Base-by-base conservation (phyloP, 345 rosid species). In the Camelina laxa region DNA sequence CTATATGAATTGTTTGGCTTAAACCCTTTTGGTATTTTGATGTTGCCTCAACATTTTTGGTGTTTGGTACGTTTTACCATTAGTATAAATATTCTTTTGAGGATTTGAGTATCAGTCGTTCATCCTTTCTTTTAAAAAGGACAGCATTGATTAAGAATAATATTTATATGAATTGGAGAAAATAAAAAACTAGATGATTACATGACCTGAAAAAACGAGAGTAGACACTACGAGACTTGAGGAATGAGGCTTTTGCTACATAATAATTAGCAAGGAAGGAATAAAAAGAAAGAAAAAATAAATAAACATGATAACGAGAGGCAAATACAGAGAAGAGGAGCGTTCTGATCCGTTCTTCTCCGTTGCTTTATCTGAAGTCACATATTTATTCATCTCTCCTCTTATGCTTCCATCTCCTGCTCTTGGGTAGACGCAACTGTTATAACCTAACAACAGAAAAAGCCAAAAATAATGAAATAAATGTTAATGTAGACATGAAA, bases 371-470 rank as follows among this genome's bases (percentile, higher is more conserved):
- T 68, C 79, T 68, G 80, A 76, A 33, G 24, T 44, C 51, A 76
- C 75, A 54, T 69, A 76, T 24, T 69, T 76, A 55, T 69, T 76
- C 59, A 69, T 55, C 41, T 36, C 53, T 61, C 57, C 64, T 42
- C 41, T 27, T n/a, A 16, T 15, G 49, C 50, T 60, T 45, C 9
- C 61, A 51, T 60, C 64, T 65, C 85, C 82, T 67, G 84, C 88
- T 70, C 87, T 79, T 36, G 87, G 84, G 75, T 88, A 90, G 30
- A 65, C 39, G 68, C 93, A 90, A 30, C 75, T 85, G 58, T 39
- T 77, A 69, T 88, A 90, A 81, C 93, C 96, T 90, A 57, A n/a
- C 27, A 51, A 13, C 13, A 65, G 1, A 4, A 48, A 48, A 45
- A 33, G 4, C 47, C 36, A 67, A 45, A 36, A 19, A 4, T 12